phyloP scores from a whole-genome alignment of 306 rosid genomes.

The Casuarina equisetifolia region DNA sequence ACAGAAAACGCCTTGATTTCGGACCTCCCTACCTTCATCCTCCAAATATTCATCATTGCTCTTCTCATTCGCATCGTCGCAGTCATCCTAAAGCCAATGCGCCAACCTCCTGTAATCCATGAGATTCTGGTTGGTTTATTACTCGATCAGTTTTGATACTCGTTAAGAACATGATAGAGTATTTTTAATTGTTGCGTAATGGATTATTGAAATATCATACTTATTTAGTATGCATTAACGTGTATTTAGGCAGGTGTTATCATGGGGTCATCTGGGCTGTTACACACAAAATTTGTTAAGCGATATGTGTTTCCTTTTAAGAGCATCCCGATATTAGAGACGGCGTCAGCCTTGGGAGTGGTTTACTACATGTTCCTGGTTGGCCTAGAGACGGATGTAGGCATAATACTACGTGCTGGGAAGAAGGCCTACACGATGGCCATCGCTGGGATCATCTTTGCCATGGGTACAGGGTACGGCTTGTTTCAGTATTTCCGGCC shows the following conservation, averaged over 20 bases:
- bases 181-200: too few relatives aligned
- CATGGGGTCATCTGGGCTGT: constrained; percentile 30
- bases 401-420: constrained; percentile 28
- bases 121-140: constrained; percentile 33
- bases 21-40: constrained; percentile 18
- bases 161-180: neutral
- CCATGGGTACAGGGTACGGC: constrained; percentile 26
- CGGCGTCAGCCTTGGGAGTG: constrained; percentile 29
- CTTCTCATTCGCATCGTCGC: constrained; percentile 24
- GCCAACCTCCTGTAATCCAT: constrained; percentile 37
- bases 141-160: neutral
- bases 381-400: constrained; percentile 43
- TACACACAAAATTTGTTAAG: neutral
- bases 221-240: too few relatives aligned
- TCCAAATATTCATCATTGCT: constrained; percentile 30
- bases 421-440: constrained; percentile 35
- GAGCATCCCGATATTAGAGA: constrained; percentile 24
- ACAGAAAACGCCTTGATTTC: constrained; percentile 22
- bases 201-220: too few relatives aligned
- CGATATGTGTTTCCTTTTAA: constrained; percentile 10
- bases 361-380: constrained; percentile 47
- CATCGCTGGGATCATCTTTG: constrained; percentile 30
- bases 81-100: constrained; percentile 23
- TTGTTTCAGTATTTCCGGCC: constrained; percentile 10
- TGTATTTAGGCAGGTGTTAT: constrained; percentile 36